Percentiles rank a stretch among this genome's conserved stretches.
Evolutionary conservation across 345 rosid species (phyloP).

Genomic region (Salix caprea): DNA sequence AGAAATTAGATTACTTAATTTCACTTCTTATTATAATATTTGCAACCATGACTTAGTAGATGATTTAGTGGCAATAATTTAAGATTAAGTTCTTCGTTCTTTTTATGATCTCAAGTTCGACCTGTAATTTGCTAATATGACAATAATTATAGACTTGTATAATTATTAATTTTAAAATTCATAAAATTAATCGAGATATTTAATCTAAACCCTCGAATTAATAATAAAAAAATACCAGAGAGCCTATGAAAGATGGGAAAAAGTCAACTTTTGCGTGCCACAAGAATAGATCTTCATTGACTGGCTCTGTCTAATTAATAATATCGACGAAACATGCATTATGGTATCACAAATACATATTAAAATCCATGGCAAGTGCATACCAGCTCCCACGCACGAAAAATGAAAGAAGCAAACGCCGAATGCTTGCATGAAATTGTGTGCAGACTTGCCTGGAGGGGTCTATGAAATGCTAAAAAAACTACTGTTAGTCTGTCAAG

Average conservation of each 20-base stretch:
- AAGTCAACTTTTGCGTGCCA: not conserved
- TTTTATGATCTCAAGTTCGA: too few relatives aligned
- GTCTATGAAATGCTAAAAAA: not conserved
- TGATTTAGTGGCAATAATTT: too few relatives aligned
- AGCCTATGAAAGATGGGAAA: not conserved
- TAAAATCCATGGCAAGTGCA: not conserved
- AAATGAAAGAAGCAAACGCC: not conserved
- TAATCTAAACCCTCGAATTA: too few relatives aligned
- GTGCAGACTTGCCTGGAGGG: too few relatives aligned
- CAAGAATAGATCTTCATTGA: not conserved
- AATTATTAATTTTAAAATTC: too few relatives aligned
- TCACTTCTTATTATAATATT: too few relatives aligned
- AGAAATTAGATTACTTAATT: not conserved
- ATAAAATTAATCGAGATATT: too few relatives aligned
- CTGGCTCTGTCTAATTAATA: not conserved
- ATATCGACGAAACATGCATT: not conserved
- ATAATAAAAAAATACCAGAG: not conserved
- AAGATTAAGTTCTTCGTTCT: too few relatives aligned
- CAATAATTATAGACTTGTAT: too few relatives aligned
- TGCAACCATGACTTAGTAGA: too few relatives aligned
- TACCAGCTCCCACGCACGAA: not conserved
- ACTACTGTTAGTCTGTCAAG: not conserved
- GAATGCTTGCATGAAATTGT: not conserved
- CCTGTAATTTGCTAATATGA: too few relatives aligned
- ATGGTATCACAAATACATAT: too few relatives aligned